A percentile compares a stretch with the other conserved stretches of the same genome.
phyloP scores from a whole-genome alignment of 768 basidiomycete species.

The Filobasidium floriforme region DNA sequence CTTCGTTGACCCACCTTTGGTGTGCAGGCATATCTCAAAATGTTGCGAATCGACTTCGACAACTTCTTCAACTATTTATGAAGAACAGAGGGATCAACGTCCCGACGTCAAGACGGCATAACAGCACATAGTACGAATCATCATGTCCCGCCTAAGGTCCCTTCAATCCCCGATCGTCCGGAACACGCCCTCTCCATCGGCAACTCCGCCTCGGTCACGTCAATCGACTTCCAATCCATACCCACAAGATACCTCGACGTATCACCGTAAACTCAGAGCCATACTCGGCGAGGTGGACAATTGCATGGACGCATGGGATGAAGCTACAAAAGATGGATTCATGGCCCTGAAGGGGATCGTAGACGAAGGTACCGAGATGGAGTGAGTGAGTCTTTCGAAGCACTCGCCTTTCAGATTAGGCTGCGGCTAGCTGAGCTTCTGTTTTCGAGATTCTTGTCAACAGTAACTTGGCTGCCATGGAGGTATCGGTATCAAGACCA shows the following conservation, averaged over 20 bases:
- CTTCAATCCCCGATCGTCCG: constrained; percentile 6
- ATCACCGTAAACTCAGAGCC: constrained; percentile 10
- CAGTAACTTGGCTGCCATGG: constrained; percentile 9
- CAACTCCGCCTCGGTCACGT: neutral
- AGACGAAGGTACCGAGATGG: constrained; percentile 16
- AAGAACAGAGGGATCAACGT: too few relatives aligned
- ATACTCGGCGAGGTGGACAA: neutral
- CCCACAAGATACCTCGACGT: constrained; percentile 15
- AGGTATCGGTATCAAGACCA: constrained; percentile 6
- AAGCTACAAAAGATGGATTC: neutral
- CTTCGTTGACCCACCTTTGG: too few relatives aligned
- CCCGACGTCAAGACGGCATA: neutral
- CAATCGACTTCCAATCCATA: constrained; percentile 8
- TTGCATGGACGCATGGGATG: constrained; percentile 11
- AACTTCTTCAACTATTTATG: too few relatives aligned
- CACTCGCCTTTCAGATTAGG: neutral
- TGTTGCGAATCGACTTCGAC: too few relatives aligned
- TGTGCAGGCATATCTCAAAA: too few relatives aligned
- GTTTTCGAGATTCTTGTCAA: too few relatives aligned
- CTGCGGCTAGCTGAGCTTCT: too few relatives aligned
- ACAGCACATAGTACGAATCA: neutral
- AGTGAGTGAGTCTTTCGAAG: constrained; percentile 10
- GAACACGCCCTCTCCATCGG: neutral
- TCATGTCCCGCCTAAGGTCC: constrained; percentile 18
- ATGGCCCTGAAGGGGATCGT: neutral